Evolutionary conservation across 2,329 filamentous ascomycete genomes (phyloP).

Genomic region (Colletotrichum viniferum): DNA sequence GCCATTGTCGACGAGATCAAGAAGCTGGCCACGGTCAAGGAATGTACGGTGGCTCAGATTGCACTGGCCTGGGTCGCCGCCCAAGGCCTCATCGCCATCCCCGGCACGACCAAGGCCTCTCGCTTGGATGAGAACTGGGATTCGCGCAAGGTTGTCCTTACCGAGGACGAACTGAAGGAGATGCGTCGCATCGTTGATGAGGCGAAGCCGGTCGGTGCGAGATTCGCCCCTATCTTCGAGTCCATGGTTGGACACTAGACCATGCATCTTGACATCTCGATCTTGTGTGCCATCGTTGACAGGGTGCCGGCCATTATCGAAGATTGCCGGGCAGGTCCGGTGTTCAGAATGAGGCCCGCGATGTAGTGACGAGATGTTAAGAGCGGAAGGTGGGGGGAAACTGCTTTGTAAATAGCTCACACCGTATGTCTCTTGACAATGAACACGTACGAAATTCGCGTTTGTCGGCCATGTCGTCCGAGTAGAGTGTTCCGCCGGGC

Average conservation of each 20-base stretch:
- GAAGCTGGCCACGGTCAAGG: constrained; percentile 38
- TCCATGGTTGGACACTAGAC: constrained; percentile 17
- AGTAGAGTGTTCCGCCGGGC: background rate
- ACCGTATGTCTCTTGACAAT: background rate
- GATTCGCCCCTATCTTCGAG: constrained; percentile 28
- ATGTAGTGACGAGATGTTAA: background rate
- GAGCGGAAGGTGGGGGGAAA: background rate
- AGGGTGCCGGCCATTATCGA: background rate
- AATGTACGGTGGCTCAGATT: constrained; percentile 36
- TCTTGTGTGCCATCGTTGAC: too few species aligned
- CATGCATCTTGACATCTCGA: too few species aligned
- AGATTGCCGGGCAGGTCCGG: too few species aligned
- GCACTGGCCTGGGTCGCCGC: constrained; percentile 44
- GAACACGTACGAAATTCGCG: too few species aligned
- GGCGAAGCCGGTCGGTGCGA: constrained; percentile 39
- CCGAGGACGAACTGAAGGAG: constrained; percentile 39
- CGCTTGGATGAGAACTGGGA: constrained; percentile 44
- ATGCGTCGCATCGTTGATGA: constrained; percentile 41
- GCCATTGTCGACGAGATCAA: constrained; percentile 45
- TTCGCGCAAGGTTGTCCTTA: constrained; percentile 38
- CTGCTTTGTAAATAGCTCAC: background rate
- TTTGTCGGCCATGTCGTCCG: background rate
- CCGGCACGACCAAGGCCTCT: constrained; percentile 45
- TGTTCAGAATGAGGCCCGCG: background rate
- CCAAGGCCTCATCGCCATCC: constrained; percentile 48